These are phyloP conservation scores for Kalmusia sp. DNA, from an alignment of 2,329 filamentous ascomycete species.

Conservation along the genomic window DNA sequence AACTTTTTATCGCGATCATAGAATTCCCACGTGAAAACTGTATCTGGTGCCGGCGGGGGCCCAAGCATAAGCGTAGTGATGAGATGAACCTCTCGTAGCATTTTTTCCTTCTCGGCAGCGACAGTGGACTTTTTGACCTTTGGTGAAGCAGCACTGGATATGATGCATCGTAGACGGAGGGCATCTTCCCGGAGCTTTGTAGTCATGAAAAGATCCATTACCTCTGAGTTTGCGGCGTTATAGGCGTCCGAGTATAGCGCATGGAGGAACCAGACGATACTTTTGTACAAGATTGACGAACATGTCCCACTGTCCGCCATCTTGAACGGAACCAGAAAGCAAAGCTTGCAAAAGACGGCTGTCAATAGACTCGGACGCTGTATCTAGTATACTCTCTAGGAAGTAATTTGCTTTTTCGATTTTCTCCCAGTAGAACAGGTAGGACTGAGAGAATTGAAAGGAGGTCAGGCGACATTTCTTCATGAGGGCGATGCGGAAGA, in stretches of 20 bases:
- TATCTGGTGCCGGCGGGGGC: conserved; percentile 72
- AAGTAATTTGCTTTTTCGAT: conserved; percentile 92
- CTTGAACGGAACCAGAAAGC: conserved; percentile 71
- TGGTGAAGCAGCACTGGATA: conserved; percentile 44
- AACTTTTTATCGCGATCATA: conserved; percentile 72
- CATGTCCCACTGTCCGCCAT: conserved; percentile 95
- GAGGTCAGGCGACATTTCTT: conserved; percentile 77
- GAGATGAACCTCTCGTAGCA: conserved; percentile 80
- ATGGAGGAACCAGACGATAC: conserved; percentile 88
- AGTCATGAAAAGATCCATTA: conserved; percentile 77
- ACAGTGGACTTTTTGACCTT: conserved; percentile 51
- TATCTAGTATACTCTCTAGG: conserved; percentile 82
- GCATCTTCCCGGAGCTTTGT: conserved; percentile 89
- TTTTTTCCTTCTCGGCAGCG: conserved; percentile 68
- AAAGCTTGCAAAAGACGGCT: conserved; percentile 75
- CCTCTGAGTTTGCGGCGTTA: conserved; percentile 74
- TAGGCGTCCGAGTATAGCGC: conserved; percentile 80
- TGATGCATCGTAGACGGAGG: conserved; percentile 70
- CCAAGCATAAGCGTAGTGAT: conserved; percentile 85
- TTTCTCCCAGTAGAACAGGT: conserved; percentile 94
- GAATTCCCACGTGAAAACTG: conserved; percentile 82
- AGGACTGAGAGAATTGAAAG: conserved; percentile 87
- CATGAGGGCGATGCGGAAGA: conserved; percentile 89
- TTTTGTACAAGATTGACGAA: conserved; percentile 84
- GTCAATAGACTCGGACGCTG: conserved; percentile 73